Percentiles rank a stretch among this genome's conserved stretches.
phyloP scores from a whole-genome alignment of 1,284 basidiomycete species.

The Melampsora americana region DNA sequence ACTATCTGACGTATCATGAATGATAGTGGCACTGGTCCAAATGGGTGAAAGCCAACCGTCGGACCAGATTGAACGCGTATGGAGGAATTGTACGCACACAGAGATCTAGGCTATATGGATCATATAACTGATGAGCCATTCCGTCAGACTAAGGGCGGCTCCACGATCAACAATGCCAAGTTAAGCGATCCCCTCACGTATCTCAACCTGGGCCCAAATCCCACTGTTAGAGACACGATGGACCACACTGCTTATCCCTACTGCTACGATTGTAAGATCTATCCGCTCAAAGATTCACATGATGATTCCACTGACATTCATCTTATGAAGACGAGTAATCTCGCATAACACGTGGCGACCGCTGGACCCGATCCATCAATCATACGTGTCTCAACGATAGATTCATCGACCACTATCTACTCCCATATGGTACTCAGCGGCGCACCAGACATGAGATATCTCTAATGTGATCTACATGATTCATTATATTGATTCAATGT shows the following conservation, averaged over 20 bases:
- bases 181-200: constrained; percentile 9
- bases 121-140: not conserved
- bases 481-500: no score
- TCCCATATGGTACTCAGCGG: no score
- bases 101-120: no score
- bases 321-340: no score
- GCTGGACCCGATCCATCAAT: no score
- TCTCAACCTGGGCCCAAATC: constrained; percentile 14
- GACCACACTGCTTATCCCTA: constrained; percentile 19
- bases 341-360: no score
- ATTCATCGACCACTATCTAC: no score
- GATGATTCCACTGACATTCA: no score
- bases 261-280: constrained; percentile 34
- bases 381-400: no score
- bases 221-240: constrained; percentile 14
- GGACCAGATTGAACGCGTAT: constrained; percentile 10
- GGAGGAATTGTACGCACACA: constrained; percentile 18
- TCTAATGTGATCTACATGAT: no score
- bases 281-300: no score
- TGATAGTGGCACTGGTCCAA: constrained; percentile 15
- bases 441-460: no score
- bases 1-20: not conserved
- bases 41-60: constrained; percentile 19
- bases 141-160: constrained; percentile 1
- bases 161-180: constrained; percentile 12